phyloP scores from a whole-genome alignment of 208 protist species.

The Acanthamoeba culbertsoni region DNA sequence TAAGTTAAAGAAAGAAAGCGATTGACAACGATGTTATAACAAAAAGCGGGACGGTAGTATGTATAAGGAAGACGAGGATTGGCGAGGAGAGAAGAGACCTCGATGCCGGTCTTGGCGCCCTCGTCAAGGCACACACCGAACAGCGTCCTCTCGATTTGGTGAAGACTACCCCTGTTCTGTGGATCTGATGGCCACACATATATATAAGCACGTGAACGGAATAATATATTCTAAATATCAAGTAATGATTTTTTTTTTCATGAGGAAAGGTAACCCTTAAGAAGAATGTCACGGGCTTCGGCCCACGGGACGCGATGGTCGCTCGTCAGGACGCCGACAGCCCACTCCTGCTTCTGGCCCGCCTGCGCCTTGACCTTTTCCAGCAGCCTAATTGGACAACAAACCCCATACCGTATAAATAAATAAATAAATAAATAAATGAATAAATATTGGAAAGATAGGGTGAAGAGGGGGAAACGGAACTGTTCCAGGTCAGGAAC shows the following conservation, averaged over 20 bases:
- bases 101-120: not conserved
- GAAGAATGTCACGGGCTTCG: not conserved
- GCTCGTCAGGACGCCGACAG: not conserved
- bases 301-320: slow-evolving; percentile 16
- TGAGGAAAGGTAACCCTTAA: too few relatives aligned
- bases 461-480: not conserved
- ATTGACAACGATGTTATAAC: not conserved
- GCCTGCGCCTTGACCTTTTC: not conserved
- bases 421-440: too few relatives aligned
- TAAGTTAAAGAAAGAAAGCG: not conserved
- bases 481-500: not conserved
- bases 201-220: too few relatives aligned
- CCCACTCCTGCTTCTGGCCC: not conserved
- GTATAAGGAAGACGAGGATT: too few relatives aligned
- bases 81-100: not conserved
- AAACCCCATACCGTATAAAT: too few relatives aligned
- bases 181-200: too few relatives aligned
- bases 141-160: not conserved
- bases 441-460: too few relatives aligned
- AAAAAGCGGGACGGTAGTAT: too few relatives aligned
- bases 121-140: slow-evolving; percentile 22
- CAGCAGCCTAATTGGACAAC: not conserved
- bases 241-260: too few relatives aligned
- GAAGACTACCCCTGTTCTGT: not conserved
- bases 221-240: too few relatives aligned